Base-by-base conservation (phyloP, 2,329 filamentous ascomycete genomes). In the Drechslerella dactyloides region DNA sequence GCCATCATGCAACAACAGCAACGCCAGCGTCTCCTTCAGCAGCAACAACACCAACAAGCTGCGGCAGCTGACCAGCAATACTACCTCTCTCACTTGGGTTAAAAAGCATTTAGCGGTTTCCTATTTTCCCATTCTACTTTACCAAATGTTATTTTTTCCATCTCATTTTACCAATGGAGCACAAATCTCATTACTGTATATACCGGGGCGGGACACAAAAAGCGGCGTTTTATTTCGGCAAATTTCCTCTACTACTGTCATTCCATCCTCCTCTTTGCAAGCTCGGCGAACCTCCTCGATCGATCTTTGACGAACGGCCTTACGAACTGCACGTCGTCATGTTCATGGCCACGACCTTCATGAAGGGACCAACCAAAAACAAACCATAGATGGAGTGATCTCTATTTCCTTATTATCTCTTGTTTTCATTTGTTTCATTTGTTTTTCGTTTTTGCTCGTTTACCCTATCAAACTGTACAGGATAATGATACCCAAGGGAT, bases 401-500 rank as follows among this genome's bases (percentile, higher is more conserved):
- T 58, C 50, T 46, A 51, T 24, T 51, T 59, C 59, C 50, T 59
- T 33, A 46, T 56, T 40, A 46, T 19, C 55, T 53, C 23, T 19
- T 21, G 7, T 48, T 23, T 33, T 33, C 27, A 3, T 33, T 33
- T 33, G 27, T 33, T 33, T 33, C 8, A n/a, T 46, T 46, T 46
- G 15, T 13, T 46, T 46, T 46, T 46, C 15, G 4, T 13, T 46
- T 46, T n/a, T 8, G 8, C 4, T 33, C 8, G 27, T 33, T 33
- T 33, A 33, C 27, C 27, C 8, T 33, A 33, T 33, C 15, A 48
- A 48, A 63, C 48, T 72, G 68, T 72, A 72, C 56, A 72, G 68
- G 68, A 72, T 57, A 65, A 56, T 72, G 68, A 72, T 72, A 72
- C 68, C 68, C 68, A 72, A 72, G 60, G 68, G 68, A 72, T 65